Evolutionary conservation across 225 moss, liverwort and hornwort genomes (phyloP), one percentile per base, ranked within the genome.

Genomic region (Thuidium tamariscinum): DNA sequence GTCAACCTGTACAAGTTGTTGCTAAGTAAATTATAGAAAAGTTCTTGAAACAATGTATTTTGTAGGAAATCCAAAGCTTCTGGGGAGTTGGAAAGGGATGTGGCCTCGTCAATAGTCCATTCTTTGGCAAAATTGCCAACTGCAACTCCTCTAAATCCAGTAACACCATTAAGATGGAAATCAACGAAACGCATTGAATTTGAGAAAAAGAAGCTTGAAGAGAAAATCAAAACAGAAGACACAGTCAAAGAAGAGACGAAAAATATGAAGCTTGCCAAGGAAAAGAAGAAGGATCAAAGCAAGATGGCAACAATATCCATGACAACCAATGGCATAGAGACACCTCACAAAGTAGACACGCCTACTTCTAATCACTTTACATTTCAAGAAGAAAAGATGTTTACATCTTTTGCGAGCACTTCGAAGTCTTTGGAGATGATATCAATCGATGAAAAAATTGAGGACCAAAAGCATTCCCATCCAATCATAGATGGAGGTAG

Each of bases 161-260:
- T 90, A 36, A 93, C 91, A 54, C 91, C 93, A 75, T 73, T 93
- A 54, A 76, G 91, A 83, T 93, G 93, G 93, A 93, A 93, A 85
- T 93, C 91, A 27, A 87, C 91, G 21, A 91, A 90, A 81, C 88
- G 91, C 48, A 60, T 89, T 69, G 93, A 90, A 62, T 67, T 79
- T 82, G 89, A 87, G 88, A 86, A 86, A 86, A 86, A 57, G 88
- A 93, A 91, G 87, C 83, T 85, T 76, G 82, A 87, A 73, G 88
- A 93, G 8, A 88, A 91, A 56, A 64, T 81, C 55, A 90, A 85
- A 89, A 74, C 85, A 8, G 86, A 86, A 83, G 92, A 89, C 75
- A 82, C 69, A 65, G 89, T 82, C 5, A 89, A 89, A 84, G 91
- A 91, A 78, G 87, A 88, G 46, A 81, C 80, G 55, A 90, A 60